Evolutionary conservation across 1,139 yeast species (phyloP).

Genomic region (Magnusiomyces fungicola): DNA sequence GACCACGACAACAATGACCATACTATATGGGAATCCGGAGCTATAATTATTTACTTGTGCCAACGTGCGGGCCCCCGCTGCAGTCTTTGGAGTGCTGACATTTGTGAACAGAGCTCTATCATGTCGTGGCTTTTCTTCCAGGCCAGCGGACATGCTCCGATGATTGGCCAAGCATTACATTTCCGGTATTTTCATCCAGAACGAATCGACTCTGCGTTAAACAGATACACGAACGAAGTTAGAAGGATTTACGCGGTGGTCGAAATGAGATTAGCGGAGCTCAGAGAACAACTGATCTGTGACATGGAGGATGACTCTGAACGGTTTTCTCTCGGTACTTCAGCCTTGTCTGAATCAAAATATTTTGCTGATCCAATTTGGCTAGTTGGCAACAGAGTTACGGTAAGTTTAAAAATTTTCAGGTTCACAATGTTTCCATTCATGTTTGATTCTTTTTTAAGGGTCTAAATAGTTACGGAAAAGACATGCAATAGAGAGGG

Average conservation of each 20-base stretch:
- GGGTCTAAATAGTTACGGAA: too few species aligned
- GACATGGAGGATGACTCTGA: conserved; percentile 80
- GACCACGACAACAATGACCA: conserved; percentile 78
- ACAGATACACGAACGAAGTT: conserved; percentile 87
- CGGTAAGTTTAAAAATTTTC: conserved; percentile 33
- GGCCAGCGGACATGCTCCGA: conserved; percentile 94
- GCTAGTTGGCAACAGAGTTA: conserved; percentile 86
- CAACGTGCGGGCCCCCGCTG: conserved; percentile 61
- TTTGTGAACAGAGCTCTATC: conserved; percentile 79
- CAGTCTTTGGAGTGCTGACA: conserved; percentile 71
- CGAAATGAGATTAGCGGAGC: conserved; percentile 91
- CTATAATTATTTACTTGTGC: conserved; percentile 70
- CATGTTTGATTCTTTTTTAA: too few species aligned
- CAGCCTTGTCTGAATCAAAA: conserved; percentile 77
- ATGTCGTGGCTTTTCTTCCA: conserved; percentile 90
- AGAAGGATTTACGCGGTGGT: conserved; percentile 89
- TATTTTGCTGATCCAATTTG: conserved; percentile 92
- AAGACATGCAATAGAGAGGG: too few species aligned
- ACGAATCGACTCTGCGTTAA: conserved; percentile 82
- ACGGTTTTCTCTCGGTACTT: conserved; percentile 80
- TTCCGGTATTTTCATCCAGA: conserved; percentile 86
- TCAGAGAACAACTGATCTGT: conserved; percentile 71
- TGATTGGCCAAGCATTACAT: conserved; percentile 96
- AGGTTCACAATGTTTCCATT: too few species aligned
- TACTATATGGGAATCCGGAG: conserved; percentile 92